phyloP scores from a whole-genome alignment of 768 basidiomycete genomes.

The Terana coerulea region DNA sequence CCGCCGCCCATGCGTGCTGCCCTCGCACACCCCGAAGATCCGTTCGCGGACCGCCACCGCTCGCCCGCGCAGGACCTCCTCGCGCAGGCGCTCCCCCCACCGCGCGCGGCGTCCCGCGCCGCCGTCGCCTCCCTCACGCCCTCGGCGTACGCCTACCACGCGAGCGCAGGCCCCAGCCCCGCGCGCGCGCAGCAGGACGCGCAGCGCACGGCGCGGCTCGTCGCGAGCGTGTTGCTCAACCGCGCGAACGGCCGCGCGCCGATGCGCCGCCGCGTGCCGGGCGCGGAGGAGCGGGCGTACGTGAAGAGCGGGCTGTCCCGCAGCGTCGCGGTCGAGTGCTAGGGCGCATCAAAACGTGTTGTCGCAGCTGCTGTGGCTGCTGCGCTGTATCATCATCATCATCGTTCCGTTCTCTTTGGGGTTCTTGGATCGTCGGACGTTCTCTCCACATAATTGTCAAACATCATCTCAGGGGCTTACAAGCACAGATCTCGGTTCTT shows the following conservation, averaged over 20 bases:
- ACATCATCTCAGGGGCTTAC: too few relatives aligned
- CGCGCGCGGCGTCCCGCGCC: constrained; percentile 6
- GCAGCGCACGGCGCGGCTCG: constrained; percentile 44
- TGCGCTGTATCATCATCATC: too few relatives aligned
- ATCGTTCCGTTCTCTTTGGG: too few relatives aligned
- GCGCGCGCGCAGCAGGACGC: constrained; percentile 11
- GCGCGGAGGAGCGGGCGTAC: constrained; percentile 36
- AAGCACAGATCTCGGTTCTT: too few relatives aligned
- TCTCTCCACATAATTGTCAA: too few relatives aligned
- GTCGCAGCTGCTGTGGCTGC: too few relatives aligned
- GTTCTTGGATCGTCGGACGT: too few relatives aligned
- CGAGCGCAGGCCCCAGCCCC: background rate
- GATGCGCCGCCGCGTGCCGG: constrained; percentile 35
- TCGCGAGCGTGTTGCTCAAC: constrained; percentile 56
- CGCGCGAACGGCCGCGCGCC: constrained; percentile 54
- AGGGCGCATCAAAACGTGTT: too few relatives aligned
- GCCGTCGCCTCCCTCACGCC: background rate
- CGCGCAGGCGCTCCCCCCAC: background rate
- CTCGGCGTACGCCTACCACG: constrained; percentile 12
- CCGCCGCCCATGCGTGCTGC: constrained; percentile 7
- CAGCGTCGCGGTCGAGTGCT: constrained; percentile 48
- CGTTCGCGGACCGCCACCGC: constrained; percentile 21
- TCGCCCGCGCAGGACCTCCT: background rate
- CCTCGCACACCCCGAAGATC: constrained; percentile 12
- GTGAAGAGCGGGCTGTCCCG: constrained; percentile 51